Base-by-base conservation (phyloP, 2,329 filamentous ascomycete genomes). In the Stemphylium vesicarium region DNA sequence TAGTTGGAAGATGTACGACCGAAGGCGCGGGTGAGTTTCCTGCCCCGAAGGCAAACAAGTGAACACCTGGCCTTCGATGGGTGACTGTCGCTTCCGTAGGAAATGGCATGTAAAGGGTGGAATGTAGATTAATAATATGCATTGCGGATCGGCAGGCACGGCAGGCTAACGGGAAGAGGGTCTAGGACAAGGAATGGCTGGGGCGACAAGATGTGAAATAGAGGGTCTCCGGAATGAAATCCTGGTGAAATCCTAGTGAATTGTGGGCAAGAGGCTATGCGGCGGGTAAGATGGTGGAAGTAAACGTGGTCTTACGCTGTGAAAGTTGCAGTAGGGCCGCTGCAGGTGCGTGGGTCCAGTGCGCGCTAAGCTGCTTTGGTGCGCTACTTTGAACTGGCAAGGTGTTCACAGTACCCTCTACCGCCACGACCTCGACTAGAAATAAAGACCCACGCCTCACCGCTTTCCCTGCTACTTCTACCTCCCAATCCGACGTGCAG, bases 21-120 rank as follows among this genome's bases (percentile, higher is more conserved):
- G 22, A 15, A 26, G 20, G 16, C 32, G 20, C 32, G 22, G 36
- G 33, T 29, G 20, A 36, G 20, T 10, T 24, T 13, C 11, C 24
- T n/a, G 22, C 36, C n/a, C 26, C 12, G 12, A 15, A 22, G 10
- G n/a, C 16, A 11, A 12, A 18, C 24, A 31, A 42, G 13, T 36
- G 62, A 68, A 68, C 68, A 71, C 66, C 68, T 71, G 68, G 64
- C 68, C 65, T 69, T 50, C 24, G 40, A 18, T 18, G 35, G 56
- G 13, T 49, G 48, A 49, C 26, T 29, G 8, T 20, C 16, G 41
- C 29, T 15, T 31, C 37, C 26, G 22, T 50, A 43, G 49, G 49
- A 40, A 37, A 24, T 49, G 50, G 47, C 41, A 56, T 50, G 50
- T 48, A 15, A 41, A 46, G 53, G 53, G 41, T 43, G 39, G 24